phyloP scores from a whole-genome alignment of 148 eudicot species.

The Gaultheria prostrata region DNA sequence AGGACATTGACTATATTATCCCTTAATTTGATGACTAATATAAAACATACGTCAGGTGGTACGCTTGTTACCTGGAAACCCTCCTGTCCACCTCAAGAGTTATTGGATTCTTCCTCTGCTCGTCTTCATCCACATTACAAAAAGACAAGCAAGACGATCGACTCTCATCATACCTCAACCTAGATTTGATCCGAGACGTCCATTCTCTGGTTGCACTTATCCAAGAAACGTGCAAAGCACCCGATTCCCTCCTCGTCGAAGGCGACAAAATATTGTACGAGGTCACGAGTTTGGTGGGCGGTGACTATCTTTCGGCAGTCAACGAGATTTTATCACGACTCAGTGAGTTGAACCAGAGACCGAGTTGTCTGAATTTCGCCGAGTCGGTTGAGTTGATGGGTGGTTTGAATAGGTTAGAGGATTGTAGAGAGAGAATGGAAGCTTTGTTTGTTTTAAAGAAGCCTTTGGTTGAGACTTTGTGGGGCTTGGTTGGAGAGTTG shows the following conservation, averaged over 20 bases:
- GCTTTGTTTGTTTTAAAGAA: conserved; percentile 29
- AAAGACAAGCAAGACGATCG: conserved; percentile 41
- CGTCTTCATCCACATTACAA: conserved; percentile 38
- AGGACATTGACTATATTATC: no score
- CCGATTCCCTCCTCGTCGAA: conserved; percentile 38
- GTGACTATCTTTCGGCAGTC: conserved; percentile 51
- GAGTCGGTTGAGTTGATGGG: conserved; percentile 74
- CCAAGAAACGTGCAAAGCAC: conserved; percentile 54
- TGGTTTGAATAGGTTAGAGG: conserved; percentile 53
- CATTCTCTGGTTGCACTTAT: conserved; percentile 43
- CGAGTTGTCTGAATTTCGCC: conserved; percentile 55
- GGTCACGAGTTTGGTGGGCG: conserved; percentile 35
- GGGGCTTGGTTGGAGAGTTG: conserved; percentile 58
- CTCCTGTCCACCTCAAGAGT: conserved; percentile 53
- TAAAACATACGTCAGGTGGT: conserved; percentile 38
- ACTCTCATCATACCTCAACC: conserved; percentile 47
- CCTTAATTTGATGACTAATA: neutral
- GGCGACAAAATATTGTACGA: conserved; percentile 40
- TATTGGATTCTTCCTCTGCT: conserved; percentile 54
- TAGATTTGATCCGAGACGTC: conserved; percentile 50
- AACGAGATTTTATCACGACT: conserved; percentile 55
- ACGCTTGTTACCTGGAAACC: conserved; percentile 67
- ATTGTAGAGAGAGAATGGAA: conserved; percentile 46
- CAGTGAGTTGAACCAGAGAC: conserved; percentile 61
- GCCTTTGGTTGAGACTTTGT: conserved; percentile 45